These are phyloP conservation scores for Ceratocystis diversiconidia DNA, from an alignment of 2,329 filamentous ascomycete species.

Conservation along the genomic window DNA sequence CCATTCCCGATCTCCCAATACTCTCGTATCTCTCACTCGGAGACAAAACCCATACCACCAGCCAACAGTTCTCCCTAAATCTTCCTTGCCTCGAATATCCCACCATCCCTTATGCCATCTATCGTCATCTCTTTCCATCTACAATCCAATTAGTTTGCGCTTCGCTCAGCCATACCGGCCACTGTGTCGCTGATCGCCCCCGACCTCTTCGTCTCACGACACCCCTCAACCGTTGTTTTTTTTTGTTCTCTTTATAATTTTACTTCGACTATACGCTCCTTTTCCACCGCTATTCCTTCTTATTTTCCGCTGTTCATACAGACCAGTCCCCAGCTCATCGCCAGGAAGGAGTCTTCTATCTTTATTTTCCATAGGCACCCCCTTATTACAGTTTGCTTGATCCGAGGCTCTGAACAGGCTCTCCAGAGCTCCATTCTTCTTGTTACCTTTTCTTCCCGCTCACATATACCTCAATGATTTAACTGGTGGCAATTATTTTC, in stretches of 20 bases:
- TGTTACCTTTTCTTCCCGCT: background rate
- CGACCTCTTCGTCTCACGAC: background rate
- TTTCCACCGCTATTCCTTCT: background rate
- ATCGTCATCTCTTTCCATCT: background rate
- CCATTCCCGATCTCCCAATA: background rate
- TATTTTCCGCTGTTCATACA: background rate
- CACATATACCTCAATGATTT: slow-evolving; percentile 2
- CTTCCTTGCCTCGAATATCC: too few species aligned
- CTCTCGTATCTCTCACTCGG: background rate
- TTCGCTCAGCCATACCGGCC: background rate
- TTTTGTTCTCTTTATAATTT: slow-evolving; percentile 1
- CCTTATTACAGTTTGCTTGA: background rate
- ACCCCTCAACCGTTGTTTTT: background rate
- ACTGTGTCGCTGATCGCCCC: background rate
- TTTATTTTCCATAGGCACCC: background rate
- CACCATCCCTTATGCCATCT: background rate
- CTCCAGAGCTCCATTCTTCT: background rate
- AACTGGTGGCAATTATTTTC: slow-evolving; percentile 7
- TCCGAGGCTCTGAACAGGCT: background rate
- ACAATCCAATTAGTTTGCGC: background rate
- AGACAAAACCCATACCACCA: background rate
- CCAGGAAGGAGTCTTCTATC: background rate
- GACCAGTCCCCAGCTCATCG: background rate
- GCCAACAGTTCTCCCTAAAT: too few species aligned
- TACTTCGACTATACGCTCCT: background rate